Percentiles rank a stretch among this genome's conserved stretches.
Conservation (phyloP, 306 rosid species). For the Medicago arabica region DNA sequence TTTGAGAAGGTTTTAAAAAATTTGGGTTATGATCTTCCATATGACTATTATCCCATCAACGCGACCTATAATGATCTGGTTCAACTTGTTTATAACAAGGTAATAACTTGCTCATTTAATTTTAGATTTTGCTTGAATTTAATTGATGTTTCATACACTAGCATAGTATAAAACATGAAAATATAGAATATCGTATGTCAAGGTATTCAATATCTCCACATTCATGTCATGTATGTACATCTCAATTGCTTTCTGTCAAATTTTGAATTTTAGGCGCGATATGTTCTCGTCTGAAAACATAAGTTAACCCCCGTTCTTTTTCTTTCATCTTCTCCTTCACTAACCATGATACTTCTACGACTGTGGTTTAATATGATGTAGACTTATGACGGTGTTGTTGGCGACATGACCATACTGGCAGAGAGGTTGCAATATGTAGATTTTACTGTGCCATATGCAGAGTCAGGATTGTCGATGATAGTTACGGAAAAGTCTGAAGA, state of each 20-base stretch:
- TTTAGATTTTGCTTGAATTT: neutral
- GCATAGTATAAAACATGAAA: too few species aligned
- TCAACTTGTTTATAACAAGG: slow-evolving; percentile 61
- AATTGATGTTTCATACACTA: too few species aligned
- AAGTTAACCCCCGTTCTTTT: neutral
- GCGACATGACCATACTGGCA: slow-evolving; percentile 63
- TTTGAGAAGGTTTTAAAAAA: slow-evolving; percentile 37
- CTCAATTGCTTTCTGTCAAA: too few species aligned
- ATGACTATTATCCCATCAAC: slow-evolving; percentile 40
- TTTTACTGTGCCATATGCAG: slow-evolving; percentile 70
- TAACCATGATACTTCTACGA: slow-evolving; percentile 9
- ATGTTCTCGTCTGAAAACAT: neutral
- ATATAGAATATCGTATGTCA: too few species aligned
- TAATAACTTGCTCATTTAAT: slow-evolving; percentile 31
- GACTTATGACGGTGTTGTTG: slow-evolving; percentile 68
- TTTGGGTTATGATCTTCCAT: slow-evolving; percentile 59
- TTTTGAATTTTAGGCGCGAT: neutral
- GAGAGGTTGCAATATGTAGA: slow-evolving; percentile 60
- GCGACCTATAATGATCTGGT: slow-evolving; percentile 56
- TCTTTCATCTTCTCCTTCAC: neutral
- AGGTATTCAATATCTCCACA: too few species aligned
- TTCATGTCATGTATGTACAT: too few species aligned
- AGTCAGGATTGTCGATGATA: slow-evolving; percentile 71
- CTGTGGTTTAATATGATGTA: slow-evolving; percentile 44
- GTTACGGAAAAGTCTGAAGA: slow-evolving; percentile 49